Evolutionary conservation across 2,329 filamentous ascomycete genomes (phyloP), one percentile per base, ranked within the genome.

Genomic region (Dothistroma pini): DNA sequence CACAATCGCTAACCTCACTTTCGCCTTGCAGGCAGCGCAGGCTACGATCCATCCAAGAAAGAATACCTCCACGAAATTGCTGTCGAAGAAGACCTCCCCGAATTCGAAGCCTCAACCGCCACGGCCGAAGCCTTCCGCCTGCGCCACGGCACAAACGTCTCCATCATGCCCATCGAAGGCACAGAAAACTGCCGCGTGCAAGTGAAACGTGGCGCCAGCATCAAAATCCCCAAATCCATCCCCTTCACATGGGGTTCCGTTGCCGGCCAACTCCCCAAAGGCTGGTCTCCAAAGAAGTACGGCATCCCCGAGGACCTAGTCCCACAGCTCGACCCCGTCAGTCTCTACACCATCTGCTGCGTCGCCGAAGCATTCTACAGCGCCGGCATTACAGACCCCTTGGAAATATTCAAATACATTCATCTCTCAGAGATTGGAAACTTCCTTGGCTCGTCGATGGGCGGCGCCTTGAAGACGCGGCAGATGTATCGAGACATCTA

Each of bases 371-470:
- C 92, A 61, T 87, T 99, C 8, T 84, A 99, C 55, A 89, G 91
- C 34, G 89, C 91, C 64, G 95, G 95, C 87, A 93, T 99, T 76
- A 97, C 95, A 25, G 96, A 99, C 75, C 96, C 95, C 19, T 99
- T 97, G 74, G 95, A 99, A 80, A 97, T 99, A 81, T 99, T 99
- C 86, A 93, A 97, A 82, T 97, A 99, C 73, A 93, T 99, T 65
- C 95, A 99, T 77, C 87, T 99, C 63, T 97, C 95, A 7, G 91
- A 99, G 75, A 90, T 99, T 56, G 95, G 95, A 76, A 99, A 99
- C 84, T 97, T 93, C 75, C 88, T 99, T 69, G 95, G 95, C 78
- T 99, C 96, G 34, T 95, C 95, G 83, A 96, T 99, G 81, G 95
- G 95, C 84, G 96, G 95, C 79, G 89, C 92, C 63, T 86, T 86